Evolutionary conservation across 805 yeast species (phyloP).

Genomic region (Grigorovia yakushimaensis): DNA sequence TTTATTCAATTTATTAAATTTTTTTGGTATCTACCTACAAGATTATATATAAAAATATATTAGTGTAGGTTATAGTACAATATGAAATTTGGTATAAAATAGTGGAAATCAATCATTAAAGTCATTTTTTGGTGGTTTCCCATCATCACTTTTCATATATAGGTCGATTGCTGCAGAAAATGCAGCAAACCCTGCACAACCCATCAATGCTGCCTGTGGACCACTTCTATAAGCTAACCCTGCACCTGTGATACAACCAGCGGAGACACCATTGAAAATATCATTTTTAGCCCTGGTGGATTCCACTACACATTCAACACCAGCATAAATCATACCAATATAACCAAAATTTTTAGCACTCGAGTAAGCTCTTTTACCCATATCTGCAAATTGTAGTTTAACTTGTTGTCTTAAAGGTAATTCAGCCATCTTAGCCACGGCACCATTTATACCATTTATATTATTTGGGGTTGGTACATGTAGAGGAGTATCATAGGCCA

Average conservation of each 20-base stretch:
- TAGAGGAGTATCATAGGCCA: constrained; percentile 36
- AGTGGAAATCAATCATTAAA: constrained; percentile 62
- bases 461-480: constrained; percentile 25
- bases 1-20: neutral
- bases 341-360: constrained; percentile 92
- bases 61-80: neutral
- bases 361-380: constrained; percentile 80
- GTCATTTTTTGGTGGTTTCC: constrained; percentile 78
- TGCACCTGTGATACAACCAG: constrained; percentile 96
- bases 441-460: constrained; percentile 1
- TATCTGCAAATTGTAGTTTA: constrained; percentile 81
- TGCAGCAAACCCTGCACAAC: constrained; percentile 97
- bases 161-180: constrained; percentile 82
- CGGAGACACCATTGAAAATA: constrained; percentile 80
- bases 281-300: constrained; percentile 83
- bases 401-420: constrained; percentile 88
- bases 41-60: neutral
- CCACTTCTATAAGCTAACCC: constrained; percentile 89
- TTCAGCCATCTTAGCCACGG: constrained; percentile 55
- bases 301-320: constrained; percentile 86
- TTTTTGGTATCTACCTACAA: neutral
- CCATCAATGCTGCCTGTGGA: constrained; percentile 82
- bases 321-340: constrained; percentile 84
- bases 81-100: no score
- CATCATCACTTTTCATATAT: constrained; percentile 75